Percentiles rank a stretch among this genome's conserved stretches.
phyloP scores from a whole-genome alignment of 305 asterid species.

The Fraxinus dipetala region DNA sequence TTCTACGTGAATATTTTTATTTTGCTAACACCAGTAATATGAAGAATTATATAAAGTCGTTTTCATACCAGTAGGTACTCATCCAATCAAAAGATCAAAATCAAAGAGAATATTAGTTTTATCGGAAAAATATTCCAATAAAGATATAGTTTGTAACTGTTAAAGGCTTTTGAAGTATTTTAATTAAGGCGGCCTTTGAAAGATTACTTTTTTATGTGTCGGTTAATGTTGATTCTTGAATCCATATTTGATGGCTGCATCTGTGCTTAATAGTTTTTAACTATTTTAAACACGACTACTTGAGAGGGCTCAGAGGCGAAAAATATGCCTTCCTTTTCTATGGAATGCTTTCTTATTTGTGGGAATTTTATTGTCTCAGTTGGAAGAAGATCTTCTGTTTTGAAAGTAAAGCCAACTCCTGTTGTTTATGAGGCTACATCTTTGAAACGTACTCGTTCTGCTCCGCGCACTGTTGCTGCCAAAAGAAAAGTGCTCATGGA shows the following conservation, averaged over 20 bases:
- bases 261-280: not conserved
- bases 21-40: not conserved
- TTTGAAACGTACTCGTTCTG: conserved; percentile 57
- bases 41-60: not conserved
- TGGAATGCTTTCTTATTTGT: conserved; percentile 12
- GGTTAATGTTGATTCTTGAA: not conserved
- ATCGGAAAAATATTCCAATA: not conserved
- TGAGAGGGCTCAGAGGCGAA: not conserved
- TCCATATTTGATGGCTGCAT: not conserved
- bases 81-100: not conserved
- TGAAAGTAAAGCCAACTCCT: conserved; percentile 88
- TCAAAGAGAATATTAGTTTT: not conserved
- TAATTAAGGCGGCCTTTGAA: not conserved
- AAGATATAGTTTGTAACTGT: not conserved
- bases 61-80: not conserved
- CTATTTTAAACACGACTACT: not conserved
- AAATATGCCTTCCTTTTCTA: not conserved
- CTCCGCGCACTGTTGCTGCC: conserved; percentile 48
- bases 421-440: conserved; percentile 64
- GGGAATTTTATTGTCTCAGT: conserved; percentile 21
- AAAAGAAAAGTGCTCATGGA: conserved; percentile 88
- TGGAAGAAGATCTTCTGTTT: conserved; percentile 57
- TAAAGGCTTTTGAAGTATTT: not conserved
- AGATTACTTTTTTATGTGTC: not conserved
- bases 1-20: not conserved